Base-by-base conservation (phyloP, 2,329 filamentous ascomycete genomes). In the Teratosphaeria gauchensis region DNA sequence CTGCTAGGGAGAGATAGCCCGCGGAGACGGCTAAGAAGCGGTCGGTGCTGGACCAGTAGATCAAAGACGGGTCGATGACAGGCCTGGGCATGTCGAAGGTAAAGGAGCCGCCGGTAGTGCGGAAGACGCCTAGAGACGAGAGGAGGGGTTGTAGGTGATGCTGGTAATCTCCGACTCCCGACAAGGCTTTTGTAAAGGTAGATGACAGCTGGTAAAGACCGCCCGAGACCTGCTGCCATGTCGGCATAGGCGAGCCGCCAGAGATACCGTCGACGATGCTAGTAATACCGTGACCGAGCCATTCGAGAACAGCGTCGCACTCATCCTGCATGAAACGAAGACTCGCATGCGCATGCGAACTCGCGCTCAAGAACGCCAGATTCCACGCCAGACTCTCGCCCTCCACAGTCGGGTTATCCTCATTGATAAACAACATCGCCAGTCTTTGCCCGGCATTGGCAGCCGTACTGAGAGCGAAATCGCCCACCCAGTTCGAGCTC, bases 1-100 rank as follows among this genome's bases (percentile, higher is more conserved):
- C 68, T 11, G 87, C 89, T 46, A 96, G 80, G 53, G 91, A 86
- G 0, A 85, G 69, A 70, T 99, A 99, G 12, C 94, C 94, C 54
- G 87, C 80, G 1, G 91, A 67, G 46, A 96, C 89, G 14, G 92
- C 91, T 75, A 86, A 78, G n/a, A 81, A 73, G 28, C 84, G 79
- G 71, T 88, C 85, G 59, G 70, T 73, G 6, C 76, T 72, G 56
- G 72, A 79, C 75, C 78, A 80, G 60, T 72, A 72, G 24, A 72
- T 67, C 19, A 75, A 66, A 4, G 67, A 57, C 4, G 73, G 69
- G 32, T 79, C 77, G 4, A 74, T 57, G n/a, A 69, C 59, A 5
- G 58, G 33, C 3, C 51, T 54, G 12, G 59, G 24, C 12, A 61
- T 33, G 52, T 16, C 14, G 19, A 53, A 31, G 7, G 52, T 31